Evolutionary conservation across 129 eudicot species (phyloP), one percentile per base, ranked within the genome.

Genomic region (Heracleum sosnowskyi): DNA sequence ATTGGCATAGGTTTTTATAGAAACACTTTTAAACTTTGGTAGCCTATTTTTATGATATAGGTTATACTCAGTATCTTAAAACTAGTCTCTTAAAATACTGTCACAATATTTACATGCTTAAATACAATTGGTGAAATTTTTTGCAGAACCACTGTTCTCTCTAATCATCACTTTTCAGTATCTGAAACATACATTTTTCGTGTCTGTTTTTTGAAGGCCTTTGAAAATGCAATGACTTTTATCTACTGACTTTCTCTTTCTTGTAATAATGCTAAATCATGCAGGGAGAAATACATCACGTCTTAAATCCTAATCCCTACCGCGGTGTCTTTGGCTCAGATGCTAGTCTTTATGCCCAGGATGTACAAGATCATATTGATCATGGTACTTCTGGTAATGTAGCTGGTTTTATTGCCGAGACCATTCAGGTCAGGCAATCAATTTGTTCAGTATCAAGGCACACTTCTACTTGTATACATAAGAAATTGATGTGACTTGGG

Each of bases 241-340:
- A 24, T 41, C 28, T 11, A 11, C 22, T n/a, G 36, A 72, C 36
- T 72, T 72, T 69, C n/a, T 69, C 44, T 15, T 68, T 8, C 73
- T 20, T 39, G 11, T 22, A 11, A 71, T 78, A 26, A 34, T 41
- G 31, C 74, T 78, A 49, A 80, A 75, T 47, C 26, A 60, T 40
- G 36, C 88, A 95, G 99, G 97, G 94, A 66, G 97, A 91, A 83
- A 93, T 95, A 55, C 94, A 92, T 83, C 99, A 95, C 82, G 99
- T 91, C 57, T 53, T 92, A 69, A 96, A 96, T 83, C 99, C 99
- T 15, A 91, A 96, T 75, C 97, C 99, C 36, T 96, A 96, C 33
- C 93, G 97, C 24, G 99, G 97, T 41, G 91, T 85, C 11, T 92
- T 92, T 82, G 99, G 97, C 4, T 85, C 99, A 11, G 97, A 96